Base-by-base conservation (phyloP, 176 grass and related monocot species). In the Urochloa ruziziensis region DNA sequence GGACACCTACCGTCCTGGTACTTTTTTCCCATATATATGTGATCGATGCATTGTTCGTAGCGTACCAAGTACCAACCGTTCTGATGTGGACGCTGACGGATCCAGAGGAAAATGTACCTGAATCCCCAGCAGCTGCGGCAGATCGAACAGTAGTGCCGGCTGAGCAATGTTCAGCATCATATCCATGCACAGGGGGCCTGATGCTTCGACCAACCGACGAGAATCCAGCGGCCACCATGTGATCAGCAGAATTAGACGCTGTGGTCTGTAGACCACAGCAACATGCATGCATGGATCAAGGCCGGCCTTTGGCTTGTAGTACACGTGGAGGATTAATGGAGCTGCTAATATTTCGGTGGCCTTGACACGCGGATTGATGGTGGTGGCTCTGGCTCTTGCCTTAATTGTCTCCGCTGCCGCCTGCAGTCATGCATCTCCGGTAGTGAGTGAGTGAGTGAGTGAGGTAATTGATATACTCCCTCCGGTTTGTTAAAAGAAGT, bases 331-430 rank as follows among this genome's bases (percentile, higher is more conserved):
- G 69, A 73, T 74, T 87, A 27, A 87, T 81, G 70, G 53, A 74
- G 35, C 6, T 74, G 77, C 78, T 74, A 81, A 44, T 12, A 40
- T 81, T 86, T 81, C n/a, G 56, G 56, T 34, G 77, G 68, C 6
- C 56, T 24, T 64, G 21, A 0, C 21, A 56, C 53, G 53, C 21
- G 7, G 19, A 40, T 40, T 54, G 5, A 54, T 54, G 18, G 51
- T 23, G 18, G 51, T 23, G 18, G 49, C 3, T 14, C 2, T 49
- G 15, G 51, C 5, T 52, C 49, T 18, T 52, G 49, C 7, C 17
- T n/a, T n/a, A n/a, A n/a, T 19, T 52, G 48, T 52, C 48, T 52
- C n/a, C n/a, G 17, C 48, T 51, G 16, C 48, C 6, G 12, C 39
- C 39, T 40, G 39, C 39, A n/a, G n/a, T n/a, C n/a, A n/a, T n/a